Evolutionary conservation across 1,284 basidiomycete species (phyloP).

Genomic region (Tylopilus sp.): DNA sequence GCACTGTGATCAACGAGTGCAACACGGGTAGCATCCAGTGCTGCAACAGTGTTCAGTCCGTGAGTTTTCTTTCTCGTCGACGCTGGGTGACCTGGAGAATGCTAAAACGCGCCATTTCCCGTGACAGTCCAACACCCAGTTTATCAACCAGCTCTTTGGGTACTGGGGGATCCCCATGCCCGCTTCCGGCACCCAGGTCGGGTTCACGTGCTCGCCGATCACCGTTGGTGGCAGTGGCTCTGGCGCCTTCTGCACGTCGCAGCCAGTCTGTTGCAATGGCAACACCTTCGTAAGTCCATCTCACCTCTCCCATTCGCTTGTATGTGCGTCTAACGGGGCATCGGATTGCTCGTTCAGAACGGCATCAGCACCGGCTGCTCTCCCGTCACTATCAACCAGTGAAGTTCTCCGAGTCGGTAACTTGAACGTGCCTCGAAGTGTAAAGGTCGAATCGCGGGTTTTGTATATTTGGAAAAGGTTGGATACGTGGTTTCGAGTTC

Average conservation of each 20-base stretch:
- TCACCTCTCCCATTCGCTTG: too few species aligned
- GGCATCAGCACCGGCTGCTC: too few species aligned
- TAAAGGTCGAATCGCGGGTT: too few species aligned
- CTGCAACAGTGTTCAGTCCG: constrained; percentile 9
- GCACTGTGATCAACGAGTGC: constrained; percentile 4
- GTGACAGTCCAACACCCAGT: background rate
- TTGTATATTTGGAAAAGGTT: too few species aligned
- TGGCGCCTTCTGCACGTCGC: background rate
- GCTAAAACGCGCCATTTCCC: background rate
- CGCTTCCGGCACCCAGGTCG: background rate
- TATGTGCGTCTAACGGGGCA: too few species aligned
- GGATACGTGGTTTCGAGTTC: too few species aligned
- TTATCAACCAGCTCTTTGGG: background rate
- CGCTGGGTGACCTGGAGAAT: background rate
- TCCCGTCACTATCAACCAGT: too few species aligned
- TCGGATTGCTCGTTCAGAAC: too few species aligned
- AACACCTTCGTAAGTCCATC: background rate
- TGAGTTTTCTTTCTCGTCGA: background rate
- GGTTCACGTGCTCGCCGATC: background rate
- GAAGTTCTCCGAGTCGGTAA: too few species aligned
- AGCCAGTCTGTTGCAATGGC: background rate
- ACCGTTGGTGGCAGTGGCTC: background rate
- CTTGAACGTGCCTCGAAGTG: too few species aligned
- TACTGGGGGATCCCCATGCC: background rate
- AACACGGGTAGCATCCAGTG: constrained; percentile 16